These are phyloP conservation scores for Sphaerobolus stellatus DNA, from an alignment of 1,284 basidiomycete species.

Conservation along the genomic window DNA sequence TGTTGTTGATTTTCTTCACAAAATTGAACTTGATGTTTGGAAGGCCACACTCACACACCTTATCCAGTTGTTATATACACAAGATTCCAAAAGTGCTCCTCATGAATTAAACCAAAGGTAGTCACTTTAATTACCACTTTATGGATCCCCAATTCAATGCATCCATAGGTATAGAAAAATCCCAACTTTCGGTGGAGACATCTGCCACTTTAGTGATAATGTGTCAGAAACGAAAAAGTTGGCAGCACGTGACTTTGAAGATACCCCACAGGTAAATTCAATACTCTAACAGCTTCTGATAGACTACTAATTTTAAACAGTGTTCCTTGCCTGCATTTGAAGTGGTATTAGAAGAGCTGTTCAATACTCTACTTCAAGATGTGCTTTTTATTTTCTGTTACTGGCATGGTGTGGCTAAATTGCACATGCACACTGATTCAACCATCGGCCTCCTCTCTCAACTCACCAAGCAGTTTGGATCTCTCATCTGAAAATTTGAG, in stretches of 20 bases:
- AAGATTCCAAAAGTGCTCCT: neutral
- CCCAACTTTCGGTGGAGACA: slow-evolving; percentile 9
- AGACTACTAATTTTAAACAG: slow-evolving; percentile 17
- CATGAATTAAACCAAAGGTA: neutral
- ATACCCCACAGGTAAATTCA: slow-evolving; percentile 15
- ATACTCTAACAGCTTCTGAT: neutral
- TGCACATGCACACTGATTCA: slow-evolving; percentile 30
- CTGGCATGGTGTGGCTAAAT: slow-evolving; percentile 37
- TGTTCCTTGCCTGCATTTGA: slow-evolving; percentile 37
- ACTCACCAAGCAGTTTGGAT: slow-evolving; percentile 23
- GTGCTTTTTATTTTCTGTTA: slow-evolving; percentile 27
- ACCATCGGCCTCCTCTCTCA: slow-evolving; percentile 25
- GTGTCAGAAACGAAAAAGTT: slow-evolving; percentile 11
- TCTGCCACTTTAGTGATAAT: slow-evolving; percentile 13
- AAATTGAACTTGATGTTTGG: slow-evolving; percentile 41
- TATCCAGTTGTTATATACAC: slow-evolving; percentile 19
- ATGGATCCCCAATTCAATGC: neutral
- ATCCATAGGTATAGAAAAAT: slow-evolving; percentile 12
- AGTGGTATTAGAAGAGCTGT: slow-evolving; percentile 27
- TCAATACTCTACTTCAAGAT: slow-evolving; percentile 25
- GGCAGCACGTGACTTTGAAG: slow-evolving; percentile 17
- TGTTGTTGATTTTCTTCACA: slow-evolving; percentile 36
- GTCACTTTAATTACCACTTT: neutral
- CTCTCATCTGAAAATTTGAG: slow-evolving; percentile 22
- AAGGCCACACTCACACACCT: slow-evolving; percentile 35